These are phyloP conservation scores for Apiotrichum brassicae DNA, from an alignment of 1,284 basidiomycete species.

Conservation along the genomic window DNA sequence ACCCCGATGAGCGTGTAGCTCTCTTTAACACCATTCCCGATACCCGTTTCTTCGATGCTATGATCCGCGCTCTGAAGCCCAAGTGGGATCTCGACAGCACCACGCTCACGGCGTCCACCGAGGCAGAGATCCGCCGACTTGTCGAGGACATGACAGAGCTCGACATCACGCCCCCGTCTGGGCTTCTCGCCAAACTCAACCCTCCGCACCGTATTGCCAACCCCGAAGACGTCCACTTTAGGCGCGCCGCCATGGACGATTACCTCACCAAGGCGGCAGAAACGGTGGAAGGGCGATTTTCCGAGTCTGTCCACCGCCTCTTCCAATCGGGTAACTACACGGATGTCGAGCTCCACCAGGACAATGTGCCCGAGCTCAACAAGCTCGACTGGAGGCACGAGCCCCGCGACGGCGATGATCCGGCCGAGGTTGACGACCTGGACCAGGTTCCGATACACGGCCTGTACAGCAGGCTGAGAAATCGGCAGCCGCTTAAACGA, in stretches of 20 bases:
- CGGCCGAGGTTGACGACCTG: no score
- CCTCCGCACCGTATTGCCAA: background rate
- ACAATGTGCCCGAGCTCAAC: no score
- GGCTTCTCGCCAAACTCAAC: constrained; percentile 7
- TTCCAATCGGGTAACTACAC: no score
- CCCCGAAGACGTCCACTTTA: background rate
- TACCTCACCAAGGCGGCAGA: no score
- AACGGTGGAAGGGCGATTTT: no score
- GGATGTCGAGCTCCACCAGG: no score
- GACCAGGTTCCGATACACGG: no score
- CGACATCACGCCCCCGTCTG: constrained; percentile 6
- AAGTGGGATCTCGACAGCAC: constrained; percentile 2
- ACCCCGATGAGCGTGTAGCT: background rate
- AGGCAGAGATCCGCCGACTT: background rate
- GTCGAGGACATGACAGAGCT: constrained; percentile 6
- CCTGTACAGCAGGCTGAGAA: no score
- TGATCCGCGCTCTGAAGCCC: constrained; percentile 11
- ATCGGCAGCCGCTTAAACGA: no score
- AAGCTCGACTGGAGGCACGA: no score
- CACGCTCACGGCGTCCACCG: background rate
- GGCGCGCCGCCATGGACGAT: background rate
- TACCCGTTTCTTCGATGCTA: constrained; percentile 18
- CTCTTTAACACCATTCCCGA: constrained; percentile 1
- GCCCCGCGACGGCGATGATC: no score
- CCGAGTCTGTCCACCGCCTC: no score